A percentile compares a stretch with the other conserved stretches of the same genome.
These are phyloP conservation scores for Abortiporus biennis DNA, from an alignment of 1,284 basidiomycete species.

Conservation along the genomic window DNA sequence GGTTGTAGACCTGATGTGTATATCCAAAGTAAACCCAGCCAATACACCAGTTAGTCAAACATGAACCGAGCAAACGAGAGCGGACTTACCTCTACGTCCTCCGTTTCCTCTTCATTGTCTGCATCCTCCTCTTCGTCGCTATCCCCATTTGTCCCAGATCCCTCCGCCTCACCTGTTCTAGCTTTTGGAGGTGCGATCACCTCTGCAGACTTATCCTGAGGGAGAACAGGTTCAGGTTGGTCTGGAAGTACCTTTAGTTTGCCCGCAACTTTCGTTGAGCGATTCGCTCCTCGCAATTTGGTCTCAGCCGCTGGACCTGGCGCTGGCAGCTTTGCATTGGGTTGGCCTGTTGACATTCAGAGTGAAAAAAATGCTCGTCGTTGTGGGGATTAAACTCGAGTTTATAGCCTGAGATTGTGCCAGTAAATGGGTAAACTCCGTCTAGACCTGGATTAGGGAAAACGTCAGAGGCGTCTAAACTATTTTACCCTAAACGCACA, in stretches of 20 bases:
- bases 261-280: constrained; percentile 81
- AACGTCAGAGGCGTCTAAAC: too few species aligned
- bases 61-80: constrained; percentile 5
- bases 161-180: constrained; percentile 38
- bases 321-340: constrained; percentile 11
- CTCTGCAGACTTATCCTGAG: constrained; percentile 20
- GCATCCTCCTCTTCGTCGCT: constrained; percentile 74
- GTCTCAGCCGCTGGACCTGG: constrained; percentile 23
- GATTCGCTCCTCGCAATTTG: constrained; percentile 67
- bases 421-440: too few species aligned
- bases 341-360: constrained; percentile 17
- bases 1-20: constrained; percentile 69
- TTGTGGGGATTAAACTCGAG: not conserved
- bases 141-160: constrained; percentile 44
- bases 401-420: not conserved
- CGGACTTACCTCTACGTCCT: constrained; percentile 60
- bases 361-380: not conserved
- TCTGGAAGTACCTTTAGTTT: constrained; percentile 95
- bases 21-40: constrained; percentile 1
- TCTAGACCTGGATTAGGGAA: too few species aligned
- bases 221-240: constrained; percentile 61
- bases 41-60: constrained; percentile 7
- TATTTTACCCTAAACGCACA: too few species aligned
- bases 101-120: constrained; percentile 61
- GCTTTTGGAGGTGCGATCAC: constrained; percentile 9